Evolutionary conservation across 2,329 filamentous ascomycete species (phyloP).

Genomic region (Stachybotrys elegans): DNA sequence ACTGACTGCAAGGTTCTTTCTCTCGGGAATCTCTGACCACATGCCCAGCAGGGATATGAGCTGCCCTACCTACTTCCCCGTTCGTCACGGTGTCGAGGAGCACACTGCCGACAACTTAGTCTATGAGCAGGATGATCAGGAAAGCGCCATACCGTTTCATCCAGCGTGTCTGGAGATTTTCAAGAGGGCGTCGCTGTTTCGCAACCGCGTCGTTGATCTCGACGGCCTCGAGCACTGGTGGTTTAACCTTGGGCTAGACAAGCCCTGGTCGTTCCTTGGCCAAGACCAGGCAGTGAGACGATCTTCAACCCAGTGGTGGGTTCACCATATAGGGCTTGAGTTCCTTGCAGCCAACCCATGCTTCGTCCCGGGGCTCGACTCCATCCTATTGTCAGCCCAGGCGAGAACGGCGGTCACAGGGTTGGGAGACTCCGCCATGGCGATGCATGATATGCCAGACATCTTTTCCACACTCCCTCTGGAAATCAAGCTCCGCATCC

Average conservation of each 20-base stretch:
- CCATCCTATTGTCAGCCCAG: slow-evolving; percentile 4
- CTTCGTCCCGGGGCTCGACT: slow-evolving; percentile 7
- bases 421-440: neutral
- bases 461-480: slow-evolving; percentile 7
- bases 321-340: slow-evolving; percentile 8
- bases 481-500: slow-evolving; percentile 10
- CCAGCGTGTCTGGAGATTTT: slow-evolving; percentile 23
- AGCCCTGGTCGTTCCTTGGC: slow-evolving; percentile 10
- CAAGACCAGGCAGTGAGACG: slow-evolving; percentile 4
- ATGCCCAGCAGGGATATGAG: slow-evolving; percentile 9
- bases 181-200: slow-evolving; percentile 15
- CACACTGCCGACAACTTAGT: slow-evolving; percentile 6
- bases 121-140: neutral
- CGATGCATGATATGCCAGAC: neutral
- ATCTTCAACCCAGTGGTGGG: slow-evolving; percentile 8
- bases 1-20: slow-evolving; percentile 4
- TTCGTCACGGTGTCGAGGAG: slow-evolving; percentile 2
- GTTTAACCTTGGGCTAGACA: too few species aligned
- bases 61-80: slow-evolving; percentile 5
- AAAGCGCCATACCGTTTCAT: slow-evolving; percentile 19
- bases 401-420: neutral
- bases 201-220: slow-evolving; percentile 12
- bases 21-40: slow-evolving; percentile 13
- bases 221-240: slow-evolving; percentile 12
- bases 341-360: slow-evolving; percentile 16